Percentiles rank a stretch among this genome's conserved stretches.
Evolutionary conservation across 2,329 filamentous ascomycete species (phyloP).

Genomic region (Cladosporium sp.): DNA sequence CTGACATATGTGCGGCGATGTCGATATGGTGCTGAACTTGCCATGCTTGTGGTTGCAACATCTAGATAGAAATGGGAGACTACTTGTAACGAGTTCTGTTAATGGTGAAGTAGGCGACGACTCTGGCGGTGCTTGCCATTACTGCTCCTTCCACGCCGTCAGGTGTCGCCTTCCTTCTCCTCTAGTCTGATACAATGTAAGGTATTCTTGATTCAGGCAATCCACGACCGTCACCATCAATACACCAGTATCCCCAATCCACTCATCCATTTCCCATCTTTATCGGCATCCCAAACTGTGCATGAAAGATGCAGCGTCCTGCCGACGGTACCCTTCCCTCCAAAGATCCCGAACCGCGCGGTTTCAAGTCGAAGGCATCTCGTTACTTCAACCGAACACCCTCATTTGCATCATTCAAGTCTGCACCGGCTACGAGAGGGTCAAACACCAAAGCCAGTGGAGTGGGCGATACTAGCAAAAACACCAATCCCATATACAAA

Average conservation of each 20-base stretch:
- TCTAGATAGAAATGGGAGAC: neutral
- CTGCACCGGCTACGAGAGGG: neutral
- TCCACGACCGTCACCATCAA: neutral
- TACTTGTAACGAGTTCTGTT: neutral
- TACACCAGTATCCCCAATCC: neutral
- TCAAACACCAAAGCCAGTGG: neutral
- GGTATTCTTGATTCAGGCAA: neutral
- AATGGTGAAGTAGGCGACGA: neutral
- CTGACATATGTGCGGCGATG: neutral
- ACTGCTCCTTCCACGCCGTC: neutral
- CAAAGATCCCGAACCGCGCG: constrained; percentile 3
- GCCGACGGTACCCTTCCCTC: neutral
- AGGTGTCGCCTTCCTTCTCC: neutral
- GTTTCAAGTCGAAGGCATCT: constrained; percentile 17
- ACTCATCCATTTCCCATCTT: neutral
- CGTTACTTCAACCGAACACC: constrained; percentile 10
- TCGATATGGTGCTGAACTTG: neutral
- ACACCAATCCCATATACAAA: neutral
- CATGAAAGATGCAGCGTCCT: constrained; percentile 16
- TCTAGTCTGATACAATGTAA: neutral
- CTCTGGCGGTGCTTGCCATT: neutral
- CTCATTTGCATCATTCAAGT: constrained; percentile 15
- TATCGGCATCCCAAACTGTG: constrained; percentile 2
- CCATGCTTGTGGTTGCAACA: neutral
- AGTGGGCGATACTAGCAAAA: neutral